These are phyloP conservation scores for Coniochaeta prunicola DNA, from an alignment of 2,329 filamentous ascomycete species.

Conservation along the genomic window DNA sequence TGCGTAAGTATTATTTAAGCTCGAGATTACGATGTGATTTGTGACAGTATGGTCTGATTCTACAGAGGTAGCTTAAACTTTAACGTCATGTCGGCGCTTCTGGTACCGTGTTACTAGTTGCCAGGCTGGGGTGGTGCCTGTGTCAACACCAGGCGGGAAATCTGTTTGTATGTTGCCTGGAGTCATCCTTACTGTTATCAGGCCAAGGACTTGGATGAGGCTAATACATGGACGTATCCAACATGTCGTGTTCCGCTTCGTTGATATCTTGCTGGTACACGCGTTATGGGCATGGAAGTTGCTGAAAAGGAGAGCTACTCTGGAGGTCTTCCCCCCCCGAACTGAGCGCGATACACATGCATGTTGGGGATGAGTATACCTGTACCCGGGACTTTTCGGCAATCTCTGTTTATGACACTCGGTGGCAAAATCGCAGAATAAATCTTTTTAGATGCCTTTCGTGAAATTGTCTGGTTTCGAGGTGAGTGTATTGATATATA, in stretches of 20 bases:
- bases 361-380: too few species aligned
- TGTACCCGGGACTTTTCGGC: too few species aligned
- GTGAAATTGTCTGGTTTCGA: too few species aligned
- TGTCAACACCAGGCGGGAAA: slow-evolving; percentile 61
- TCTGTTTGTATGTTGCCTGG: slow-evolving; percentile 64
- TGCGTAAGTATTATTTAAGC: too few species aligned
- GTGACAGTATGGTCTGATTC: not conserved
- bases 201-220: slow-evolving; percentile 34
- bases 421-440: too few species aligned
- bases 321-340: slow-evolving; percentile 25
- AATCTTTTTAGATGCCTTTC: too few species aligned
- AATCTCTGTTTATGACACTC: too few species aligned
- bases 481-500: too few species aligned
- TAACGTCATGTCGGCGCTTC: slow-evolving; percentile 58
- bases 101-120: slow-evolving; percentile 60
- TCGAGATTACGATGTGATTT: too few species aligned
- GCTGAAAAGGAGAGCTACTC: slow-evolving; percentile 31
- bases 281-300: slow-evolving; percentile 44
- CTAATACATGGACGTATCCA: slow-evolving; percentile 59
- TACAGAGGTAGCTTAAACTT: too few species aligned
- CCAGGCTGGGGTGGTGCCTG: slow-evolving; percentile 59
- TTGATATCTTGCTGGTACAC: slow-evolving; percentile 44
- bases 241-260: slow-evolving; percentile 60
- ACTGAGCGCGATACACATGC: too few species aligned
- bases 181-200: slow-evolving; percentile 63